Evolutionary conservation across 371 early-diverging fungal species (phyloP).

Genomic region (Neoconidiobolus thromboides): DNA sequence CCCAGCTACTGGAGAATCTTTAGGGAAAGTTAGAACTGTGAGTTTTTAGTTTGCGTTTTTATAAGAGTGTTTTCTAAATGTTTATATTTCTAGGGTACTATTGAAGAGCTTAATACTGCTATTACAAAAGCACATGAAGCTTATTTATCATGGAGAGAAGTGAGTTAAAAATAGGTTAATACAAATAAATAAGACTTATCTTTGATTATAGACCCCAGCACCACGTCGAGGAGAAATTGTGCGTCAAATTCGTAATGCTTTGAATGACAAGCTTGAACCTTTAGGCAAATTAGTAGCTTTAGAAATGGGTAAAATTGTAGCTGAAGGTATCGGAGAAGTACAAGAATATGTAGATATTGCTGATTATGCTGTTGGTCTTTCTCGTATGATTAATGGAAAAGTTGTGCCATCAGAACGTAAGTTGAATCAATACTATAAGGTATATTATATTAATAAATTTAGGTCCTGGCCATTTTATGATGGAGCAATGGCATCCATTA

Average conservation of each 20-base stretch:
- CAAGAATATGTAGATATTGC: constrained; percentile 93
- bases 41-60: constrained; percentile 6
- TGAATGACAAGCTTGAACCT: constrained; percentile 48
- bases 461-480: constrained; percentile 81
- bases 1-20: constrained; percentile 74
- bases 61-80: background rate
- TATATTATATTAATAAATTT: background rate
- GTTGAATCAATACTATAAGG: background rate
- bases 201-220: constrained; percentile 43
- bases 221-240: constrained; percentile 86
- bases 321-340: constrained; percentile 93
- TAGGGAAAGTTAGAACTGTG: constrained; percentile 63
- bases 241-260: constrained; percentile 76
- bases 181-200: background rate
- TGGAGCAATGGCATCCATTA: constrained; percentile 91
- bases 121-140: constrained; percentile 13
- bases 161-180: background rate
- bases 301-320: constrained; percentile 91
- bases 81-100: constrained; percentile 16
- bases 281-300: constrained; percentile 72
- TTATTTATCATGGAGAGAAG: constrained; percentile 1
- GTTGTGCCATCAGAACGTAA: constrained; percentile 79
- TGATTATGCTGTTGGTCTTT: constrained; percentile 83
- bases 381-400: constrained; percentile 67
- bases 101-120: constrained; percentile 26